Evolutionary conservation across 1,284 basidiomycete species (phyloP), one percentile per base, ranked within the genome.

Genomic region (Apiotrichum porosum): DNA sequence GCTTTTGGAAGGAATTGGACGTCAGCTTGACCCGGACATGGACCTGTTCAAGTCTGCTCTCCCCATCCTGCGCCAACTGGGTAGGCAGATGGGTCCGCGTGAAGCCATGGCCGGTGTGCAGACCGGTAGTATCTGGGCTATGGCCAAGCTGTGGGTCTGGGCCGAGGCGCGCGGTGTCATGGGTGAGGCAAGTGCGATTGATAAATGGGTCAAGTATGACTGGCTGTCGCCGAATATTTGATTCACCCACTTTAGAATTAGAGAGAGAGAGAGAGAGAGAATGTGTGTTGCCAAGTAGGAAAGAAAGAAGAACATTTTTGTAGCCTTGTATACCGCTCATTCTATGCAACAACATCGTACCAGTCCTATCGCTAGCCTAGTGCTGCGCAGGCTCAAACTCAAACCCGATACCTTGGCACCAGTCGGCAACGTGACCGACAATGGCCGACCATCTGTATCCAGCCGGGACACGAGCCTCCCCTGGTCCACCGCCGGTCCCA

Each of bases 121-220:
- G 19, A 79, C 77, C 15, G 81, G 83, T 23, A 83, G 88, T 62
- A 72, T 93, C 14, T 85, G 85, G 24, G 82, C 88, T 0, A 83
- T 94, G 77, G 71, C 91, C 57, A 95, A 94, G 81, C 86, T 86
- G 41, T 95, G 91, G 92, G 79, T 93, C 17, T 90, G 83, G 81
- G 77, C 92, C 44, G 92, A 97, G 74, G 89, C 89, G 13, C 80
- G 91, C 48, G 83, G 87, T 52, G 77, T 93, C 44, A 88, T 86
- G n/a, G 82, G 84, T 2, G 77, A 85, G 9, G 79, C 83, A 43
- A 83, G 88, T 58, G 80, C 82, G 19, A 86, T 95, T 60, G 84
- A 91, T 47, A 51, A 64, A 26, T 73, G 71, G 69, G 68, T 73
- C 54, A 71, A 44, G 48, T 50, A 18, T 19, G 48, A 50, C 34